These are phyloP conservation scores for Cladosporium sp. DNA, from an alignment of 2,329 filamentous ascomycete genomes.

Conservation along the genomic window DNA sequence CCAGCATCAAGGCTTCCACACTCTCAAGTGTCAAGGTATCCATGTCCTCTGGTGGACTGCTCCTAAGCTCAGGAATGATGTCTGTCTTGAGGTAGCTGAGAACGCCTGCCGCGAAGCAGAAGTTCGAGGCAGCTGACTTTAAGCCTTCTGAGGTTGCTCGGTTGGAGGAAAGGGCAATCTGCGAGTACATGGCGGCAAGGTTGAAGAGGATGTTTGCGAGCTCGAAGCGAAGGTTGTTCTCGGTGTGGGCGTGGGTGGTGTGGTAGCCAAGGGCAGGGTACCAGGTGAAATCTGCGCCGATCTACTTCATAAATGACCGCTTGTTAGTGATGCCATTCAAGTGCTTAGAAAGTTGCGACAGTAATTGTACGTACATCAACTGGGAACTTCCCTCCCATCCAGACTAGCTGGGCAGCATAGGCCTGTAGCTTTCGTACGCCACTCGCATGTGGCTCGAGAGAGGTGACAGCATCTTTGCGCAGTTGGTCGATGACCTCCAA, in stretches of 20 bases:
- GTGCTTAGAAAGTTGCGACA: neutral
- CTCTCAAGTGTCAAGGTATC: slow-evolving; percentile 83
- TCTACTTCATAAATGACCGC: slow-evolving; percentile 51
- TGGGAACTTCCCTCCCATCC: slow-evolving; percentile 93
- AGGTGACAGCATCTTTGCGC: slow-evolving; percentile 81
- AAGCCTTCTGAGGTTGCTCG: slow-evolving; percentile 77
- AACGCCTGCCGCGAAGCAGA: slow-evolving; percentile 83
- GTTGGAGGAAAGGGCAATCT: slow-evolving; percentile 80
- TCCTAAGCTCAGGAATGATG: slow-evolving; percentile 78
- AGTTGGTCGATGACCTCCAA: slow-evolving; percentile 82
- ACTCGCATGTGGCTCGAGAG: slow-evolving; percentile 82
- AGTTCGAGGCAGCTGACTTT: slow-evolving; percentile 85
- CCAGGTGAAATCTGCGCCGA: slow-evolving; percentile 95
- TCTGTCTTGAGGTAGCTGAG: slow-evolving; percentile 73
- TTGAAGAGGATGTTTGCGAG: slow-evolving; percentile 93
- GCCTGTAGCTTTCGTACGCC: slow-evolving; percentile 84
- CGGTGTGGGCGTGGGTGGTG: slow-evolving; percentile 29
- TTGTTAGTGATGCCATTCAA: slow-evolving; percentile 5
- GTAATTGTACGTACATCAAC: slow-evolving; percentile 67
- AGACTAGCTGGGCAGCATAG: slow-evolving; percentile 90
- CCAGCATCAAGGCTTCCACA: slow-evolving; percentile 78
- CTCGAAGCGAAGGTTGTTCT: slow-evolving; percentile 75
- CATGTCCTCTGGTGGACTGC: slow-evolving; percentile 91
- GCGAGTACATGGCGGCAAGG: slow-evolving; percentile 87
- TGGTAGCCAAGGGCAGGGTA: slow-evolving; percentile 84